These are phyloP conservation scores for Cajanus cajan DNA, from an alignment of 306 rosid genomes.

Conservation along the genomic window DNA sequence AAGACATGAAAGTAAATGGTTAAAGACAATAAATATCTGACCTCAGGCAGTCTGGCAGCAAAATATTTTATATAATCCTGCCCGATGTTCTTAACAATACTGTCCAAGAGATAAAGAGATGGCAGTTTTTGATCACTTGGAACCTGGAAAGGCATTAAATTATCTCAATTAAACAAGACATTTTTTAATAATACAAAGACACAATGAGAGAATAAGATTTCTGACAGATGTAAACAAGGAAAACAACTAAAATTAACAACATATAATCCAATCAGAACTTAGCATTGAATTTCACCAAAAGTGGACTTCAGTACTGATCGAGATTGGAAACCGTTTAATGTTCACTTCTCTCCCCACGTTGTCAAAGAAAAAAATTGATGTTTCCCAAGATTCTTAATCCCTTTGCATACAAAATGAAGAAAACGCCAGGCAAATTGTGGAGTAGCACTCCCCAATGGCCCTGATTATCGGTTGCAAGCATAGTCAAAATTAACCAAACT, in stretches of 20 bases:
- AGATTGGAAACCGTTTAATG: background rate
- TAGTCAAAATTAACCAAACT: background rate
- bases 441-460: background rate
- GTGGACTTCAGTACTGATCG: background rate
- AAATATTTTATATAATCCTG: slow-evolving; percentile 91
- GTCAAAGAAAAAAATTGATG: background rate
- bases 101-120: slow-evolving; percentile 95
- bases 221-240: background rate
- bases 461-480: background rate
- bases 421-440: background rate
- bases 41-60: slow-evolving; percentile 89
- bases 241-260: background rate
- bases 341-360: background rate
- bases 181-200: slow-evolving; percentile 7
- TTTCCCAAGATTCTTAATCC: background rate
- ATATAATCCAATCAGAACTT: background rate
- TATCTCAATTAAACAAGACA: slow-evolving; percentile 23
- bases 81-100: slow-evolving; percentile 98
- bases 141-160: slow-evolving; percentile 63
- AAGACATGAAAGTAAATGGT: background rate
- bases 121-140: slow-evolving; percentile 95
- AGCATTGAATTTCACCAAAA: slow-evolving; percentile 13
- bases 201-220: slow-evolving; percentile 20
- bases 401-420: background rate
- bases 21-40: slow-evolving; percentile 48